Percentiles rank a stretch among this genome's conserved stretches.
Evolutionary conservation across 1,284 basidiomycete species (phyloP).

Genomic region (Wallemia mellicola): DNA sequence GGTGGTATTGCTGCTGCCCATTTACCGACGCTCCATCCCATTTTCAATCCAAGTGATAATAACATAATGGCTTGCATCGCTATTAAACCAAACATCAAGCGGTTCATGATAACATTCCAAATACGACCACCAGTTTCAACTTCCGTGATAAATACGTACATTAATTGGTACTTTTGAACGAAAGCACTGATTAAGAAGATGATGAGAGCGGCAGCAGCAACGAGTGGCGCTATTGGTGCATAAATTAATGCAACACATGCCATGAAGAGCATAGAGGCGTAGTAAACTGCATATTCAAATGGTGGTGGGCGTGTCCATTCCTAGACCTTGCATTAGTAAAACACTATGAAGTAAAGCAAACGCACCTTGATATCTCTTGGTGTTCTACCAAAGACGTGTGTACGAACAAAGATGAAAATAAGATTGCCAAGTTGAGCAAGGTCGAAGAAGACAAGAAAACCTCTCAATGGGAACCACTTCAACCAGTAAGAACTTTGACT

Average conservation of each 20-base stretch:
- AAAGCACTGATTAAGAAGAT: constrained; percentile 38
- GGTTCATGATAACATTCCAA: constrained; percentile 75
- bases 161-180: constrained; percentile 73
- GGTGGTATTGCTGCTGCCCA: constrained; percentile 10
- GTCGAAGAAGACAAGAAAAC: constrained; percentile 78
- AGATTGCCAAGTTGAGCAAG: constrained; percentile 83
- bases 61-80: constrained; percentile 10
- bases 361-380: constrained; percentile 42
- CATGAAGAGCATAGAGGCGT: constrained; percentile 26
- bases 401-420: constrained; percentile 55
- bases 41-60: constrained; percentile 38
- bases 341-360: background rate
- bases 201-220: constrained; percentile 24
- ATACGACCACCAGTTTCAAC: constrained; percentile 68
- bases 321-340: constrained; percentile 15
- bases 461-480: constrained; percentile 74
- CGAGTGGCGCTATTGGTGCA: constrained; percentile 65
- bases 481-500: constrained; percentile 70
- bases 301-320: constrained; percentile 86
- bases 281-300: constrained; percentile 72
- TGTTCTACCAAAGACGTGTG: constrained; percentile 63
- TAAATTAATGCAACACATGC: constrained; percentile 61
- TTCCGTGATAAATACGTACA: constrained; percentile 64
- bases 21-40: constrained; percentile 25
- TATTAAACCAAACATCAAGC: constrained; percentile 19